Evolutionary conservation across 768 basidiomycete species (phyloP), one percentile per base, ranked within the genome.

Genomic region (Kwoniella bestiolae): DNA sequence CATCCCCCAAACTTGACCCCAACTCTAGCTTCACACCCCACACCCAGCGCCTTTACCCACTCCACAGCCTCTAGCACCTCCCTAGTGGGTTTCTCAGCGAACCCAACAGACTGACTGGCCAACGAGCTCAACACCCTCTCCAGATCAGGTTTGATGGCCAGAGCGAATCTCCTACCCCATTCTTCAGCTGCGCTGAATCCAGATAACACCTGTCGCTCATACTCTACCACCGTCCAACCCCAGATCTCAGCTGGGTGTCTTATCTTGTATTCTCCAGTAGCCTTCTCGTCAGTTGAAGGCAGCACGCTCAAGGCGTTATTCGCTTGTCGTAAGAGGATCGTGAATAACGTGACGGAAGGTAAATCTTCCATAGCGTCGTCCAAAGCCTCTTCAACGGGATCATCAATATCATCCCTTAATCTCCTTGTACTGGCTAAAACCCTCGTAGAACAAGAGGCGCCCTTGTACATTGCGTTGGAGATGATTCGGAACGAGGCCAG

Each of bases 361-460:
- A 79, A 41, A 64, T 81, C 80, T 53, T 81, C 80, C 50, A 75
- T 64, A 0, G 80, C 80, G 56, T 81, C 80, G 44, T 79, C 75
- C 5, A 79, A 62, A 29, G 66, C 60, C 23, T 79, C 80, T 35
- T 79, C 76, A 12, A 66, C 63, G 0, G 64, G 63, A 41, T 71
- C 69, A 28, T 74, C 72, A 9, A 76, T 56, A 47, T 81, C 78
- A 64, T 81, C 80, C 35, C 77, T 63, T 29, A 81, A 63, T 23
- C 77, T 53, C n/a, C 73, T 58, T 25, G 69, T 57, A 41, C 65
- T 63, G 5, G 66, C 53, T 7, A 76, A 62, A 12, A 73, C 63
- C 47, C 66, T 65, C 34, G 66, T 35, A 28, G 67, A 71, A 21
- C 69, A 53, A 44, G 21, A 49, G 8, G 32, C 56, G 32, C 60